These are phyloP conservation scores for Spergularia bocconei DNA, from an alignment of 148 eudicot species.

Conservation along the genomic window DNA sequence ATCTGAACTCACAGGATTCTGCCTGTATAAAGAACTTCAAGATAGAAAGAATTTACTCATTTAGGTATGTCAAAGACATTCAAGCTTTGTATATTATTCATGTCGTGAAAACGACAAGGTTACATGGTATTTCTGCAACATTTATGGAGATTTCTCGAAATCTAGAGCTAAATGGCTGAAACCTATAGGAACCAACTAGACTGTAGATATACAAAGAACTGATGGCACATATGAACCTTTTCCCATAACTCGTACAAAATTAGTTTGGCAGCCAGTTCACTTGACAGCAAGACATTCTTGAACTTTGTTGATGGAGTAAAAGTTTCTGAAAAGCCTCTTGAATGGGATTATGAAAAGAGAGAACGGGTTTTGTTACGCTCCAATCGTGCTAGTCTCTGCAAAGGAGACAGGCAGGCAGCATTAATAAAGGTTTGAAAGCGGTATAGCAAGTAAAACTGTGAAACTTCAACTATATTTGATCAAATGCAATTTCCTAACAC, in stretches of 20 bases:
- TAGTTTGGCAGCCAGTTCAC: neutral
- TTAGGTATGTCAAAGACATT: neutral
- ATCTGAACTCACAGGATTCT: neutral
- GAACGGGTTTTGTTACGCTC: slow-evolving; percentile 71
- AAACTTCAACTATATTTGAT: neutral
- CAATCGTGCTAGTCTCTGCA: slow-evolving; percentile 83
- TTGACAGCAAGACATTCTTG: neutral
- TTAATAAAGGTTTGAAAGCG: neutral
- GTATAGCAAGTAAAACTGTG: neutral
- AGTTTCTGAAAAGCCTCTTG: slow-evolving; percentile 10
- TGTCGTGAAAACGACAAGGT: neutral
- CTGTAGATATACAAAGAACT: slow-evolving; percentile 11
- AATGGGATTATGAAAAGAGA: slow-evolving; percentile 48
- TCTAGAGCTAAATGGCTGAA: neutral
- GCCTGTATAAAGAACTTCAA: neutral
- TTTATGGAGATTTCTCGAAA: slow-evolving; percentile 11
- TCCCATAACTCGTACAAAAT: neutral
- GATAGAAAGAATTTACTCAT: neutral
- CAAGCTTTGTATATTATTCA: neutral
- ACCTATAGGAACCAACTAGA: neutral
- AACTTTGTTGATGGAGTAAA: slow-evolving; percentile 1
- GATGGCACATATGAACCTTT: slow-evolving; percentile 7
- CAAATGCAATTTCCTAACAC: slow-evolving; percentile 2
- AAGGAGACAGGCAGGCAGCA: neutral
- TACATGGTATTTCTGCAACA: neutral